Evolutionary conservation across 2,329 filamentous ascomycete species (phyloP).

Genomic region (Arthrinium phaeospermum): DNA sequence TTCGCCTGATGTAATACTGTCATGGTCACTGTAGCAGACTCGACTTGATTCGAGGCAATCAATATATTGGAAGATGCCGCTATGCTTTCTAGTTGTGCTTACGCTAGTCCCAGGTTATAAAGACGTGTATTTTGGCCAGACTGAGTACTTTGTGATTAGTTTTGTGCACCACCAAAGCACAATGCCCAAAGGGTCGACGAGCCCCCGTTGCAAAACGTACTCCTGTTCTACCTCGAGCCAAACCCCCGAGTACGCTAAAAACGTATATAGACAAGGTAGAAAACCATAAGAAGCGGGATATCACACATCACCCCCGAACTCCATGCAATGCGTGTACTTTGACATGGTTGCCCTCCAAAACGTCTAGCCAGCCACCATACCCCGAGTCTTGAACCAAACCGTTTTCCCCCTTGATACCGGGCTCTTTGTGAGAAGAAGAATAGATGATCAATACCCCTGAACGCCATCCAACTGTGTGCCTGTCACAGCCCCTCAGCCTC

Average conservation of each 20-base stretch:
- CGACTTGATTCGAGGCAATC: not conserved
- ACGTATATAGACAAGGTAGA: conserved; percentile 1
- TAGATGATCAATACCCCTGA: not conserved
- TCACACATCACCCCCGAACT: conserved; percentile 24
- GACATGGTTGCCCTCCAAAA: conserved; percentile 24
- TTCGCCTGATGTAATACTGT: not conserved
- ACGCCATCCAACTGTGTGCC: not conserved
- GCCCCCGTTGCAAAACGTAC: not conserved
- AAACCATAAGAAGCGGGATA: conserved; percentile 10
- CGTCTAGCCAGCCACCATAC: not conserved
- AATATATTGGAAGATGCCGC: not conserved
- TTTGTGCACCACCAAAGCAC: not conserved
- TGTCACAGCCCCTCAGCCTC: not conserved
- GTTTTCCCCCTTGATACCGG: not conserved
- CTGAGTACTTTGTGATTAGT: not conserved
- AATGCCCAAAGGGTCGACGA: not conserved
- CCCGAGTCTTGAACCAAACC: not conserved
- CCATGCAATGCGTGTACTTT: conserved; percentile 37
- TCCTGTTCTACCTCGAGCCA: not conserved
- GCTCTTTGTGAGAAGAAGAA: not conserved
- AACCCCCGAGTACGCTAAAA: not conserved
- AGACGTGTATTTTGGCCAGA: not conserved
- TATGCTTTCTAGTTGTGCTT: not conserved
- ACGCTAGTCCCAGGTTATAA: not conserved
- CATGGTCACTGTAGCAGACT: not conserved